Percentiles rank a stretch among this genome's conserved stretches.
phyloP scores from a whole-genome alignment of 2,329 filamentous ascomycete species.

The Penicillium sp. region DNA sequence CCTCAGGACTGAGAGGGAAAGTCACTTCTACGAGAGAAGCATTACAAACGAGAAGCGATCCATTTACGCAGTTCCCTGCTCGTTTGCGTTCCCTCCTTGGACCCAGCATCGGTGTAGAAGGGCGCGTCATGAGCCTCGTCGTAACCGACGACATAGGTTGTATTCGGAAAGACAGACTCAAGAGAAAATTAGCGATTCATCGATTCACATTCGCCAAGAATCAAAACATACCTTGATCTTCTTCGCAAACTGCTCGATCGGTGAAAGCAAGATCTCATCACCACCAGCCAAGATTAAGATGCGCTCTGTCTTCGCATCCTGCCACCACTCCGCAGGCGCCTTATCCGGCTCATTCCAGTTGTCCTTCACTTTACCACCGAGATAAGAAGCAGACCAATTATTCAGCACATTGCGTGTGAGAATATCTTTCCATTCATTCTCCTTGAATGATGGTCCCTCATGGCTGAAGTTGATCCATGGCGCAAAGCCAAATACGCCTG shows the following conservation, averaged over 20 bases:
- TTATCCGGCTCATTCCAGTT: slow-evolving; percentile 52
- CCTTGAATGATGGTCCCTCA: slow-evolving; percentile 39
- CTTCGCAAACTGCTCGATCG: slow-evolving; percentile 31
- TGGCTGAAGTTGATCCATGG: slow-evolving; percentile 56
- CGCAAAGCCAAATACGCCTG: slow-evolving; percentile 51
- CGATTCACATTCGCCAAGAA: background rate
- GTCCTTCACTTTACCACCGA: slow-evolving; percentile 41
- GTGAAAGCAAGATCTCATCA: slow-evolving; percentile 52
- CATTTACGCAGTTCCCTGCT: slow-evolving; percentile 28
- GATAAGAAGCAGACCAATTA: slow-evolving; percentile 48
- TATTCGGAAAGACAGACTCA: slow-evolving; percentile 32
- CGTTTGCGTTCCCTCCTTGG: slow-evolving; percentile 27
- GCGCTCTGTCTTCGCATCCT: slow-evolving; percentile 45
- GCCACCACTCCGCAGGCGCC: slow-evolving; percentile 54
- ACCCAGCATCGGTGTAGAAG: slow-evolving; percentile 21
- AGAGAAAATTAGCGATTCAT: background rate
- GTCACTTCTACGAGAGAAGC: too few species aligned
- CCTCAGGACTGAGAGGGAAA: too few species aligned
- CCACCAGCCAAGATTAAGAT: slow-evolving; percentile 54
- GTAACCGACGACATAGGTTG: slow-evolving; percentile 26
- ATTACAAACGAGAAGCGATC: slow-evolving; percentile 27
- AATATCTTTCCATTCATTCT: slow-evolving; percentile 52
- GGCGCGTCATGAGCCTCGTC: slow-evolving; percentile 32
- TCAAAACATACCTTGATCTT: slow-evolving; percentile 30
- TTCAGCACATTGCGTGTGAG: slow-evolving; percentile 37